Evolutionary conservation across 108 stramenopile species (phyloP), one percentile per base, ranked within the genome.

Genomic region (Skeletonema tropicum): DNA sequence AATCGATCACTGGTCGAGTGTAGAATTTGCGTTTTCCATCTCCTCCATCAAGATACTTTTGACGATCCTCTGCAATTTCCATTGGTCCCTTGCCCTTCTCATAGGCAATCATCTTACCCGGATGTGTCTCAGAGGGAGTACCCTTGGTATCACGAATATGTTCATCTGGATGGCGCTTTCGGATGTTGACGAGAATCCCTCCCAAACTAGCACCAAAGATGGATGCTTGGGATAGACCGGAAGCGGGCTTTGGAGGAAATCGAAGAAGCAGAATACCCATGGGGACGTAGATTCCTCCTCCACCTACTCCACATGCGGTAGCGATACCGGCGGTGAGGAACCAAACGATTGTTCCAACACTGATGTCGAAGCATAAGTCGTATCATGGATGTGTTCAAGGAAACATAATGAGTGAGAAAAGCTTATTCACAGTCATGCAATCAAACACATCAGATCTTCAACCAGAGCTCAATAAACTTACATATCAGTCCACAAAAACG

Each of bases 281-380:
- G 35, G 90, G 90, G 6, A 91, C 90, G 57, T 86, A 91, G 65
- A 91, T 87, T 21, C 90, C 90, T 36, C 90, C 90, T 31, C 90
- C 90, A 25, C 90, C 90, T 0, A 91, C 90, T 64, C 90, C 90
- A 65, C 87, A 87, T 25, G 90, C 86, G 6, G 84, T 88, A 57
- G 87, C 86, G 38, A 86, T 63, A 19, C 76, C 79, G 6, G 90
- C 83, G 4, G 88, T 76, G 39, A 76, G 48, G 75, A 89, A 89
- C 88, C 88, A 91, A 31, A 91, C 76, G 39, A 91, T 63, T 36
- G 87, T 64, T 17, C 83, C 90, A 29, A 85, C 68, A 62, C 79
- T 80, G 32, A 14, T 39, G 30, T 8, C 2, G 21, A 14, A 21
- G 35, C 30, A 30, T 26, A 21, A 17, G 5, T 35, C 32, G 4